A percentile compares a stretch with the other conserved stretches of the same genome.
These are phyloP conservation scores for Linaria vulgaris DNA, from an alignment of 257 asterid species.

Conservation along the genomic window DNA sequence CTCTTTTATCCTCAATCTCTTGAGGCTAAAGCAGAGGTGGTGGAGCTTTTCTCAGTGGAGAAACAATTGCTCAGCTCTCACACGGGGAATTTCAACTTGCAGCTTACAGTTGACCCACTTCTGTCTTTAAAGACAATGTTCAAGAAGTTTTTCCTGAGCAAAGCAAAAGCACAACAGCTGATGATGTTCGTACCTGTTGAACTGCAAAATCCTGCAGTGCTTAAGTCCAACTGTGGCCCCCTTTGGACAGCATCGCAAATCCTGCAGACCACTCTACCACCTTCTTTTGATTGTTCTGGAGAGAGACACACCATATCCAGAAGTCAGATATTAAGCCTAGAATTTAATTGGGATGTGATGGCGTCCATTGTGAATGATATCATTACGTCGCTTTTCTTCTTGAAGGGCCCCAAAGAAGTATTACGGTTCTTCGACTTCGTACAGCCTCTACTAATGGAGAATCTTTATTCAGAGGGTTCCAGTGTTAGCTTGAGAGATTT, in stretches of 20 bases:
- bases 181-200: constrained; percentile 66
- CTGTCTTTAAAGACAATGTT: constrained; percentile 70
- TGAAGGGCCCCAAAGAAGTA: constrained; percentile 86
- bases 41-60: constrained; percentile 93
- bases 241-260: constrained; percentile 85
- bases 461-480: constrained; percentile 66
- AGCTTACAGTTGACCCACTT: constrained; percentile 75
- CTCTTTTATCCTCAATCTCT: constrained; percentile 92
- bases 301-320: constrained; percentile 55
- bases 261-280: constrained; percentile 71
- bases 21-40: constrained; percentile 92
- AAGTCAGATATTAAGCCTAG: constrained; percentile 58
- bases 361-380: constrained; percentile 60
- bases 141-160: constrained; percentile 44
- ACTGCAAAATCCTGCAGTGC: constrained; percentile 58
- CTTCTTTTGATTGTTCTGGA: constrained; percentile 62
- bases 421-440: constrained; percentile 65
- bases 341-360: constrained; percentile 55
- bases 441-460: constrained; percentile 85
- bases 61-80: constrained; percentile 95
- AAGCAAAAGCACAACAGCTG: constrained; percentile 67
- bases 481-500: constrained; percentile 77
- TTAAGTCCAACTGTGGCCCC: constrained; percentile 55
- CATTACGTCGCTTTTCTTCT: constrained; percentile 73
- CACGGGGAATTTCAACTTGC: constrained; percentile 93